Evolutionary conservation across 768 basidiomycete species (phyloP).

Genomic region (Russula olivacea): DNA sequence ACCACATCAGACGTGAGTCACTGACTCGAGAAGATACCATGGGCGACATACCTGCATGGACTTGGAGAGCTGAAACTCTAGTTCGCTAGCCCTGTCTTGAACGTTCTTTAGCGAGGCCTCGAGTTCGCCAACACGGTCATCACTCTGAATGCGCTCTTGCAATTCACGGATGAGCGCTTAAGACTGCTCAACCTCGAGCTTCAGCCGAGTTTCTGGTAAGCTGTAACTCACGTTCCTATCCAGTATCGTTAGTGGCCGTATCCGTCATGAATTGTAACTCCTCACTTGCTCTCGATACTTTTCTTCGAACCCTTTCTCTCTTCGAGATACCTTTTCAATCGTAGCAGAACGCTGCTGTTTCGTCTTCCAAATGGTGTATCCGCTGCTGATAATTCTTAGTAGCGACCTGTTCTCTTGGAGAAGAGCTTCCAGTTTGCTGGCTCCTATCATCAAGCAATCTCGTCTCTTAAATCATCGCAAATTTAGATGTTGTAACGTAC

Average conservation of each 20-base stretch:
- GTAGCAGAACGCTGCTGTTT: constrained; percentile 35
- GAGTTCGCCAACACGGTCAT: constrained; percentile 71
- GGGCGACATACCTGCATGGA: constrained; percentile 57
- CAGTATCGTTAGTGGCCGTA: neutral
- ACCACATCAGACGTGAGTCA: constrained; percentile 9
- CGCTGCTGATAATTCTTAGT: constrained; percentile 28
- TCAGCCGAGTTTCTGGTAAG: constrained; percentile 51
- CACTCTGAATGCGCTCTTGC: constrained; percentile 76
- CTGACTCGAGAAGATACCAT: neutral
- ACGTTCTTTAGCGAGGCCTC: constrained; percentile 70
- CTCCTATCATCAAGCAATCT: constrained; percentile 20
- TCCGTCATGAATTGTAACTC: neutral
- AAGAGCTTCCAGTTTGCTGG: constrained; percentile 27
- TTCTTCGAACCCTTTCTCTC: constrained; percentile 51
- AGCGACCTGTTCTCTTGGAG: constrained; percentile 27
- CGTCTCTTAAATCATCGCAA: neutral
- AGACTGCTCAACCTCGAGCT: constrained; percentile 47
- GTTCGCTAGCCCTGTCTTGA: constrained; percentile 75
- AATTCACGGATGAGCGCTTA: constrained; percentile 61
- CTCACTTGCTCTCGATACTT: constrained; percentile 47
- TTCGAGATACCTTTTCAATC: constrained; percentile 40
- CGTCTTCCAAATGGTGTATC: constrained; percentile 40
- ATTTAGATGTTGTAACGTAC: constrained; percentile 37
- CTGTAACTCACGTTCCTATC: constrained; percentile 71
- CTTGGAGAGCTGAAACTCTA: constrained; percentile 77